Percentiles rank a stretch among this genome's conserved stretches.
phyloP scores from a whole-genome alignment of 768 basidiomycete species.

The Tricholoma matsutake region DNA sequence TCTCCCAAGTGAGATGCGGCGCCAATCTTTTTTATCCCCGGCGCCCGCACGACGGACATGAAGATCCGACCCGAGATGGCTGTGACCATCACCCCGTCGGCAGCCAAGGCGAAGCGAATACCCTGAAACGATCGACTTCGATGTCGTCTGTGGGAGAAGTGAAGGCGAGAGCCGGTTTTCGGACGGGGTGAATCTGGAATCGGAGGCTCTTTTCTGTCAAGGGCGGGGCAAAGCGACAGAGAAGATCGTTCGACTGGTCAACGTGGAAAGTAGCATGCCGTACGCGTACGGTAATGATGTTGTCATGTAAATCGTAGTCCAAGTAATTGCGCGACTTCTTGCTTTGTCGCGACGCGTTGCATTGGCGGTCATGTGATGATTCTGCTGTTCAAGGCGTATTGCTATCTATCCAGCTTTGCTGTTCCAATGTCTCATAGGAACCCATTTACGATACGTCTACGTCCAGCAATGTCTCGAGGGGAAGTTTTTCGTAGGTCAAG shows the following conservation, averaged over 20 bases:
- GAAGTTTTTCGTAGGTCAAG: conserved; percentile 13
- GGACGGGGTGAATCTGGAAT: background rate
- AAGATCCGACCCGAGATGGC: background rate
- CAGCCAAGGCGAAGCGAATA: background rate
- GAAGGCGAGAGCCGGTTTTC: background rate
- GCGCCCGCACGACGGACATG: background rate
- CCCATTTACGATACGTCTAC: conserved; percentile 2
- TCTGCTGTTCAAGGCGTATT: background rate
- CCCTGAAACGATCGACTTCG: background rate
- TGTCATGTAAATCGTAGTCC: too few relatives aligned
- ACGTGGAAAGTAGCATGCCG: background rate
- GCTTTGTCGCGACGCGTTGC: background rate
- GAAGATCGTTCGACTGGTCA: background rate
- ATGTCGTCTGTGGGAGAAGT: background rate
- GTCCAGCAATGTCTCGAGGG: conserved; percentile 10
- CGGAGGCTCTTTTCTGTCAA: background rate
- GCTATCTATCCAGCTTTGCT: background rate
- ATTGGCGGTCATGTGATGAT: conserved; percentile 12
- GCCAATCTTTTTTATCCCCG: conserved; percentile 8
- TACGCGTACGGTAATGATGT: background rate
- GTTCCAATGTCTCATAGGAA: conserved; percentile 7
- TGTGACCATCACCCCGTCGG: background rate
- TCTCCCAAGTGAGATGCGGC: conserved; percentile 14
- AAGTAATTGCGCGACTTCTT: too few relatives aligned
- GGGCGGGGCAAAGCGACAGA: background rate